phyloP scores from a whole-genome alignment of 1,284 basidiomycete genomes.

The Termitomyces sp. region DNA sequence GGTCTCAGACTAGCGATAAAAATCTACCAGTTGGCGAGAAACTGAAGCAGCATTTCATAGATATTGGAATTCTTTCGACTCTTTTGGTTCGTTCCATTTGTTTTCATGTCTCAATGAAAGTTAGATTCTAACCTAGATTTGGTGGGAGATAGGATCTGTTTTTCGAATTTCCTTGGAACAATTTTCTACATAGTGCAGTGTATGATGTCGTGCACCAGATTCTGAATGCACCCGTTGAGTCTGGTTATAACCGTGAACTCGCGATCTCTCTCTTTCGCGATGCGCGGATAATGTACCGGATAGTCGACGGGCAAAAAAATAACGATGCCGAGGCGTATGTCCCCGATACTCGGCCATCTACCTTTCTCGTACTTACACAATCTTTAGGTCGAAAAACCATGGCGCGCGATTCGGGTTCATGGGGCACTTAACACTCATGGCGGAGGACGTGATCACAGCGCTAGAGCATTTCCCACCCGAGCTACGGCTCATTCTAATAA shows the following conservation, averaged over 20 bases:
- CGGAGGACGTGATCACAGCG: conserved; percentile 84
- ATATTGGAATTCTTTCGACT: conserved; percentile 66
- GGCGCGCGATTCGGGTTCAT: conserved; percentile 88
- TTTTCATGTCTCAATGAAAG: background rate
- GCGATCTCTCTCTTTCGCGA: conserved; percentile 79
- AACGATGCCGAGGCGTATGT: conserved; percentile 74
- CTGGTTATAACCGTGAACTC: conserved; percentile 76
- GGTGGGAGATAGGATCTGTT: conserved; percentile 69
- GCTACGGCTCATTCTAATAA: conserved; percentile 58
- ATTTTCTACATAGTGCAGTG: conserved; percentile 95
- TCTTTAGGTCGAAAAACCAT: conserved; percentile 53
- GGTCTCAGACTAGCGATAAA: conserved; percentile 22
- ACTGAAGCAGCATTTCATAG: conserved; percentile 73
- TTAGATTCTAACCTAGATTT: background rate
- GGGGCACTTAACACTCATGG: conserved; percentile 94
- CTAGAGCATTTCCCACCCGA: conserved; percentile 84
- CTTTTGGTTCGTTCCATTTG: conserved; percentile 56
- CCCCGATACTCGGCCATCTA: background rate
- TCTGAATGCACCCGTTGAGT: conserved; percentile 79
- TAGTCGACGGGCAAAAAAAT: conserved; percentile 76
- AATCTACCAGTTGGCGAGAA: conserved; percentile 63
- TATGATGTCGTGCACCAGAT: conserved; percentile 97
- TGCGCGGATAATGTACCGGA: conserved; percentile 72
- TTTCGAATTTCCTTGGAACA: conserved; percentile 97
- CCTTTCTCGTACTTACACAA: background rate